phyloP scores from a whole-genome alignment of 1,284 basidiomycete genomes.

The Leccinum fallax region DNA sequence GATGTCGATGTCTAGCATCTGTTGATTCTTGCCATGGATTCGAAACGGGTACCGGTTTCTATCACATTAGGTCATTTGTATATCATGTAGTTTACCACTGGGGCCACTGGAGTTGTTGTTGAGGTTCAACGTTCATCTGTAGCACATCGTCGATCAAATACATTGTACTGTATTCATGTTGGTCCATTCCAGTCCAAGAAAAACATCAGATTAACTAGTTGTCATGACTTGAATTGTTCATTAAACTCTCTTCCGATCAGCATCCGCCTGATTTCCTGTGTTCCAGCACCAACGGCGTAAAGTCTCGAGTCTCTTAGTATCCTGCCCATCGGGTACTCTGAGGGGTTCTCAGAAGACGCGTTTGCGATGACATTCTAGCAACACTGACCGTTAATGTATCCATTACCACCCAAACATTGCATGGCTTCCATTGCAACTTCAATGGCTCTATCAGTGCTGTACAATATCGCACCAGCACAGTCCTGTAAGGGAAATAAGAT shows the following conservation, averaged over 20 bases:
- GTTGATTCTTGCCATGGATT: no score
- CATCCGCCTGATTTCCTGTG: constrained; percentile 90
- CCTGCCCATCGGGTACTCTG: constrained; percentile 87
- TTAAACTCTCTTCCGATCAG: constrained; percentile 91
- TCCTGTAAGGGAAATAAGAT: constrained; percentile 48
- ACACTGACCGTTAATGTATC: constrained; percentile 82
- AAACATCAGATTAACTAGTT: neutral
- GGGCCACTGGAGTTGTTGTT: no score
- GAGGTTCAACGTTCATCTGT: neutral
- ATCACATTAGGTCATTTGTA: no score
- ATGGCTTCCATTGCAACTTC: constrained; percentile 91
- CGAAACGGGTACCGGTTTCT: no score
- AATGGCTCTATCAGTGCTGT: constrained; percentile 87
- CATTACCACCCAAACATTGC: constrained; percentile 92
- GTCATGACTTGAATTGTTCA: constrained; percentile 52
- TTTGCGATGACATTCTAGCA: neutral
- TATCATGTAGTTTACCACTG: no score
- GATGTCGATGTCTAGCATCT: no score
- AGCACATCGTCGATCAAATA: neutral
- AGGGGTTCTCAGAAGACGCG: constrained; percentile 2
- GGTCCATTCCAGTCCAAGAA: neutral
- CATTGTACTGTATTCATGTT: neutral
- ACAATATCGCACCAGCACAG: constrained; percentile 90
- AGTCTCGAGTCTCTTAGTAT: constrained; percentile 83
- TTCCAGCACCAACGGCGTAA: constrained; percentile 91